A percentile compares a stretch with the other conserved stretches of the same genome.
Conservation (phyloP, 371 early-diverging fungal genomes). For the Rhizopus delemar region DNA sequence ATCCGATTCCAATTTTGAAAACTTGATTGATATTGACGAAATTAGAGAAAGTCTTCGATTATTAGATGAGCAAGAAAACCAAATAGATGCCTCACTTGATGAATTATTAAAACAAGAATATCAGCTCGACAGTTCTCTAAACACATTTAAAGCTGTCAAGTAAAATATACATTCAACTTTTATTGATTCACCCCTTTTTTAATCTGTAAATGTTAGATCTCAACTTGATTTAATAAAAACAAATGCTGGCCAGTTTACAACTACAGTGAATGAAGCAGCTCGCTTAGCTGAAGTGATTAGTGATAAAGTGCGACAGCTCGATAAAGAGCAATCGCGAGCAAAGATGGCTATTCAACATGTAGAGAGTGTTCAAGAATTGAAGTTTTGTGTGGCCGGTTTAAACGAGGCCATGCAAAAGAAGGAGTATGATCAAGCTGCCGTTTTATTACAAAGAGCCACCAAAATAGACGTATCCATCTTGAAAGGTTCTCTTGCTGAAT, state of each 20-base stretch:
- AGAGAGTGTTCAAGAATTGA: slow-evolving; percentile 76
- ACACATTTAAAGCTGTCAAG: slow-evolving; percentile 53
- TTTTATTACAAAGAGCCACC: slow-evolving; percentile 67
- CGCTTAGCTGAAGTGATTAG: slow-evolving; percentile 78
- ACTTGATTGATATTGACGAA: slow-evolving; percentile 64
- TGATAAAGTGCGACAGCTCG: slow-evolving; percentile 79
- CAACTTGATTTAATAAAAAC: slow-evolving; percentile 54
- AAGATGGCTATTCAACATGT: slow-evolving; percentile 70
- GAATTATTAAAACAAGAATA: slow-evolving; percentile 44
- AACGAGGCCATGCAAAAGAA: slow-evolving; percentile 67
- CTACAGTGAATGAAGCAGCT: slow-evolving; percentile 69
- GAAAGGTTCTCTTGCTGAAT: slow-evolving; percentile 72
- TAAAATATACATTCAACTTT: slow-evolving; percentile 18
- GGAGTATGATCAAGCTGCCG: slow-evolving; percentile 80
- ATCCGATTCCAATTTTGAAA: slow-evolving; percentile 12
- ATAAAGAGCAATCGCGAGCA: slow-evolving; percentile 78
- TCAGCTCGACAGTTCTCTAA: slow-evolving; percentile 27
- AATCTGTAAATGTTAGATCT: slow-evolving; percentile 49
- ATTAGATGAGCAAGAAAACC: slow-evolving; percentile 68
- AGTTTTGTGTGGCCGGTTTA: slow-evolving; percentile 72
- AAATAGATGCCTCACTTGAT: slow-evolving; percentile 66
- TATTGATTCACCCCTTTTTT: neutral
- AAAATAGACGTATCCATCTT: slow-evolving; percentile 63
- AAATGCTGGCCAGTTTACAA: slow-evolving; percentile 58
- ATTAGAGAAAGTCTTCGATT: slow-evolving; percentile 65